These are phyloP conservation scores for Cryptococcus depauperatus DNA, from an alignment of 1,284 basidiomycete species.

Conservation along the genomic window DNA sequence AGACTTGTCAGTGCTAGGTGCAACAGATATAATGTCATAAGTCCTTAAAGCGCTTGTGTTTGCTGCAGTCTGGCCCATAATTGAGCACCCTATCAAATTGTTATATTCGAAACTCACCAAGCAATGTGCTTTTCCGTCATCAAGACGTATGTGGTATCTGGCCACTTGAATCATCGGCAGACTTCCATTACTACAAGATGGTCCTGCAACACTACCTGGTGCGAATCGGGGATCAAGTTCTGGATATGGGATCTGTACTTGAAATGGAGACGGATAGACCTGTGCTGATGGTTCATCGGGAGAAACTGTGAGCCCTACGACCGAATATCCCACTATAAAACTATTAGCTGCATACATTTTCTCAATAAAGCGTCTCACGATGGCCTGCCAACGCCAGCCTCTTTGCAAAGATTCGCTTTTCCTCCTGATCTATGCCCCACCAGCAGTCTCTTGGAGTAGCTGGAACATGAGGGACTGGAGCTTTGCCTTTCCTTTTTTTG, in stretches of 20 bases:
- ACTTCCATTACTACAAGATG: slow-evolving; percentile 3
- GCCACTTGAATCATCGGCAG: slow-evolving; percentile 38
- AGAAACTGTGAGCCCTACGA: slow-evolving; percentile 35
- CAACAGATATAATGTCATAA: slow-evolving; percentile 40
- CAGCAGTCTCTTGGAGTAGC: slow-evolving; percentile 23
- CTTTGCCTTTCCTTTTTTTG: slow-evolving; percentile 34
- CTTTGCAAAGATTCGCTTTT: slow-evolving; percentile 31
- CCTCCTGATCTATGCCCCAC: slow-evolving; percentile 26
- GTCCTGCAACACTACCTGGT: neutral
- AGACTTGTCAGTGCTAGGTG: slow-evolving; percentile 40
- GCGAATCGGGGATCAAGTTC: slow-evolving; percentile 33
- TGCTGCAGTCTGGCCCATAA: slow-evolving; percentile 24
- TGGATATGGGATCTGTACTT: slow-evolving; percentile 28
- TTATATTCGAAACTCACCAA: slow-evolving; percentile 33
- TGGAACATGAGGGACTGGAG: neutral
- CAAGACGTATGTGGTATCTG: slow-evolving; percentile 38
- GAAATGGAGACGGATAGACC: slow-evolving; percentile 33
- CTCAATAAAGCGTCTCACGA: slow-evolving; percentile 18
- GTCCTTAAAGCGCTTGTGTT: slow-evolving; percentile 30
- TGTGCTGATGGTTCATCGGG: slow-evolving; percentile 22
- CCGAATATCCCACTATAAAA: slow-evolving; percentile 44
- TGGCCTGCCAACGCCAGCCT: slow-evolving; percentile 35
- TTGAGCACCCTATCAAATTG: too few species aligned
- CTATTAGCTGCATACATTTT: neutral
- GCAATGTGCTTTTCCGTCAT: slow-evolving; percentile 38